Base-by-base conservation (phyloP, 495 filamentous ascomycete genomes). In the Penicillium antarcticum region DNA sequence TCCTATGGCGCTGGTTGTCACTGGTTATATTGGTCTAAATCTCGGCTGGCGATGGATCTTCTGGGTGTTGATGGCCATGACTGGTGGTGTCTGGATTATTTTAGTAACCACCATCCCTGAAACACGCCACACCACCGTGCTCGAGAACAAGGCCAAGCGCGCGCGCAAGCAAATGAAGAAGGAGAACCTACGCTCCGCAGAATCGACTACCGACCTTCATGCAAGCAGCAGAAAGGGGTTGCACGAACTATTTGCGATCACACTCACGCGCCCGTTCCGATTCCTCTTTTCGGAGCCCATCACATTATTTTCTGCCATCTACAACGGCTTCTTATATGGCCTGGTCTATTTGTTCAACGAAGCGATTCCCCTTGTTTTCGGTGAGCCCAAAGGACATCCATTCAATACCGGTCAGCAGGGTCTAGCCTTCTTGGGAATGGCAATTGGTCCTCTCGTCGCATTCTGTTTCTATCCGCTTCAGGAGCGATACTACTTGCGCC, bases 261-360 rank as follows among this genome's bases (percentile, higher is more conserved):
- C 70, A 4, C 53, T 73, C 9, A 66, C 67, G 1, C 68, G 78
- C 5, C 78, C 79, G 0, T 74, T 81, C 63, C 62, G 59, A 2
- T 70, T 82, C 38, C 56, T 81, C 19, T 57, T 63, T 45, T 78
- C 79, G 0, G 79, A 82, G 50, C 79, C 80, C 18, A 81, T 82
- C 60, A 72, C 79, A 10, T 60, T 66, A 31, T 67, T 77, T 46
- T 74, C 82, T 3, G 73, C 80, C 11, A 49, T 77, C 12, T 83
- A 84, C 69, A 80, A 81, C 69, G 78, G 77, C 32, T 87, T 82
- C 57, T 63, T 86, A 21, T 87, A 85, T 64, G 85, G 83, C 5
- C 63, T 87, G 11, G 80, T 84, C 56, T 87, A 87, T 57, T 74
- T 89, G 21, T 76, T 87, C 62, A 75, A 77, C 56, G 71, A 69